A percentile compares a stretch with the other conserved stretches of the same genome.
Conservation (phyloP, 192 early-diverging fungal species). For the Kappamyces sp. region DNA sequence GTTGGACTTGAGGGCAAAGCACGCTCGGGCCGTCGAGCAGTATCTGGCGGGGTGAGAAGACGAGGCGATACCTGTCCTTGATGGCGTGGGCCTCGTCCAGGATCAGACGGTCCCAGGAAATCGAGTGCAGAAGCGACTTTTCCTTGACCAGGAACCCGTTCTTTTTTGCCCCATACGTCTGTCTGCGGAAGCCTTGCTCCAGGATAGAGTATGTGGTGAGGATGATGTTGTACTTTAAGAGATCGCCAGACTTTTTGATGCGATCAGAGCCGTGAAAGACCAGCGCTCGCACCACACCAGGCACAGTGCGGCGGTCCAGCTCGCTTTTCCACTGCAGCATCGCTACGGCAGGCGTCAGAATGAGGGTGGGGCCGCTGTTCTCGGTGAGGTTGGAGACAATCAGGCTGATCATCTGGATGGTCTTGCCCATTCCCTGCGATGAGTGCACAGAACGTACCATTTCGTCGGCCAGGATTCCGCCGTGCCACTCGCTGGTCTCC, state of each 20-base stretch:
- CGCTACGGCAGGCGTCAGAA: constrained; percentile 83
- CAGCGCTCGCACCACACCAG: constrained; percentile 52
- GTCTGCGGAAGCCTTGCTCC: constrained; percentile 65
- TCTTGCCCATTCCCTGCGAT: constrained; percentile 87
- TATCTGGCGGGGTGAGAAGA: too few species aligned
- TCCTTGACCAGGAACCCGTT: constrained; percentile 59
- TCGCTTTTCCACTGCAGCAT: constrained; percentile 84
- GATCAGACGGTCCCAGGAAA: constrained; percentile 78
- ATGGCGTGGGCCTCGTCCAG: constrained; percentile 85
- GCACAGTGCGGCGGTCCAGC: constrained; percentile 57
- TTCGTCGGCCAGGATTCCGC: constrained; percentile 61
- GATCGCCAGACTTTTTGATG: constrained; percentile 29
- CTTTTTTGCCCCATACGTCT: constrained; percentile 62
- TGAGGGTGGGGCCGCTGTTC: constrained; percentile 63
- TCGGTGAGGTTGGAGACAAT: constrained; percentile 54
- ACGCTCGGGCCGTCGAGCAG: constrained; percentile 74
- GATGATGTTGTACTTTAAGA: constrained; percentile 70
- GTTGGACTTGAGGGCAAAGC: constrained; percentile 63
- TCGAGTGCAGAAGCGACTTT: constrained; percentile 59
- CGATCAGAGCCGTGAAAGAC: constrained; percentile 70
- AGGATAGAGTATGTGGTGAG: constrained; percentile 62
- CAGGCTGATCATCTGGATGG: constrained; percentile 84
- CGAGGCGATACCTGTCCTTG: constrained; percentile 65
- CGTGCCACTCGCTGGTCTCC: constrained; percentile 42
- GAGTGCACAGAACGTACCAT: too few species aligned